Base-by-base conservation (phyloP, 345 rosid genomes). In the Gossypium raimondii region DNA sequence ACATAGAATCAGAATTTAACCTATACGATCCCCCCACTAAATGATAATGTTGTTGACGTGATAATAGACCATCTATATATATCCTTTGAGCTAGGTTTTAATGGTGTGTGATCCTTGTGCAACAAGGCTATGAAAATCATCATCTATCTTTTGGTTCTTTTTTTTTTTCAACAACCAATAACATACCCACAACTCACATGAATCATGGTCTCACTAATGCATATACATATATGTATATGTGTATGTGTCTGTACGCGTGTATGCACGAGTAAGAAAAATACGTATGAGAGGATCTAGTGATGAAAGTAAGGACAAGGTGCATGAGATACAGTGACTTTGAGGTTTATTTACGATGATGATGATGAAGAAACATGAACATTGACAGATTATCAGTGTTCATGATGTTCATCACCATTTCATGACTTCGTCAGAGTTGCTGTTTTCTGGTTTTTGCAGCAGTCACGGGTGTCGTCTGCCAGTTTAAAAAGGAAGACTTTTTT, bases 211-310 rank as follows among this genome's bases (percentile, higher is more conserved):
- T 69, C 59, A 17, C 45, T 16, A 11, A 17, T 27, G 27, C 63
- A 22, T 58, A 11, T 20, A 20, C 29, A 11, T 12, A 57, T 22
- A 27, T 27, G 62, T 57, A 11, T 57, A 2, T 55, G 59, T 7
- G 1, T 55, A 55, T 18, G 61, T 34, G 1, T 55, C 18, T 18
- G 61, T 34, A 34, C 13, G 10, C 60, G 27, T 57, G 29, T 57
- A 57, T 57, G 41, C 41, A 34, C 41, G 41, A 34, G 57, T 2
- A 57, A 18, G 4, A 14, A 11, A 20, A 14, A 68, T 24, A 53
- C 55, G 53, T 18, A 45, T 61, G 55, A 18, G 81, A 78, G 41
- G 41, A 78, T 73, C 81, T 73, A 50, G 61, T 67, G 62, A 50
- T 58, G 64, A 51, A 75, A 25, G 44, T 56, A 63, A 50, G 16